A percentile compares a stretch with the other conserved stretches of the same genome.
Evolutionary conservation across 2,329 filamentous ascomycete genomes (phyloP).

Genomic region (Elsinoe australis): DNA sequence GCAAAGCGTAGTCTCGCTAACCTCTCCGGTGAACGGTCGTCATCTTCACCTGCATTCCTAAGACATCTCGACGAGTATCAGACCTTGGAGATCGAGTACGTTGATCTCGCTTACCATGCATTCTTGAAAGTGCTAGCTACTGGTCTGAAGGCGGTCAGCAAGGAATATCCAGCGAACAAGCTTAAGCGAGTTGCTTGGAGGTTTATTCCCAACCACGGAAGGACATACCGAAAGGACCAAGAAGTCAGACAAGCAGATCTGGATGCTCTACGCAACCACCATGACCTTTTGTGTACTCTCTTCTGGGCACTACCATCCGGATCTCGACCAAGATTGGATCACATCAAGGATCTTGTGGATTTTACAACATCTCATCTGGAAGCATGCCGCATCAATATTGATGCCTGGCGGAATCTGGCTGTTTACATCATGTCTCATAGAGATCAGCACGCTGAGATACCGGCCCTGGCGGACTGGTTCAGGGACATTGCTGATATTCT

Average conservation of each 20-base stretch:
- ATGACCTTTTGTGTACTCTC: constrained; percentile 53
- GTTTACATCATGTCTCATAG: constrained; percentile 50
- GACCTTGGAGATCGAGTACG: constrained; percentile 37
- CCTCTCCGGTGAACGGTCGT: constrained; percentile 45
- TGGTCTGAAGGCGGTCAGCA: constrained; percentile 42
- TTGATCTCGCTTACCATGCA: constrained; percentile 51
- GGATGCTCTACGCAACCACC: constrained; percentile 53
- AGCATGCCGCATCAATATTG: constrained; percentile 52
- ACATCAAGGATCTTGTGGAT: constrained; percentile 49
- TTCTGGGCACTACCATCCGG: constrained; percentile 50
- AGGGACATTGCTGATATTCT: constrained; percentile 46
- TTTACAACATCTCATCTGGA: constrained; percentile 51
- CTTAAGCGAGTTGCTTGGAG: constrained; percentile 51
- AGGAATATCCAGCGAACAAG: constrained; percentile 45
- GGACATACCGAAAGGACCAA: constrained; percentile 53
- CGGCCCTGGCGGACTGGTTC: constrained; percentile 49
- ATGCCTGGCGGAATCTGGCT: constrained; percentile 50
- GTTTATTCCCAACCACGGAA: constrained; percentile 53
- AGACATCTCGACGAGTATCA: constrained; percentile 41
- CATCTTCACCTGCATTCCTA: constrained; percentile 48
- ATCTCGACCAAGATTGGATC: constrained; percentile 46
- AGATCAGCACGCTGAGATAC: constrained; percentile 40
- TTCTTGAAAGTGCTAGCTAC: constrained; percentile 50
- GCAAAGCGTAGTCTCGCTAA: constrained; percentile 46
- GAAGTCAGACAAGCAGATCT: constrained; percentile 46